A percentile compares a stretch with the other conserved stretches of the same genome.
These are phyloP conservation scores for Sarcomyxa edulis DNA, from an alignment of 768 basidiomycete genomes.

Conservation along the genomic window DNA sequence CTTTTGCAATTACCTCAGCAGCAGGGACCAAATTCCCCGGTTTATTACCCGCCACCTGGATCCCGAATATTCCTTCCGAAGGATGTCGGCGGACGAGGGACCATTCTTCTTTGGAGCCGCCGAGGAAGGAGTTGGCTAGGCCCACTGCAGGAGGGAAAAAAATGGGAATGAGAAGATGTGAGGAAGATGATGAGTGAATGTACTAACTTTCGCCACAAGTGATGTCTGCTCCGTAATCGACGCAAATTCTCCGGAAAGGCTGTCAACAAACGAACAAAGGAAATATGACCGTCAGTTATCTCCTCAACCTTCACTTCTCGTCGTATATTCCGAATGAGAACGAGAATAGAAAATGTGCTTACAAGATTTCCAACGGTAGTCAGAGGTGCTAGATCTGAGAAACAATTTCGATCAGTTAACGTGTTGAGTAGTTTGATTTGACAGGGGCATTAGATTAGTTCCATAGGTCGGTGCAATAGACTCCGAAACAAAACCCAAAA, in stretches of 20 bases:
- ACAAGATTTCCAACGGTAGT: constrained; percentile 96
- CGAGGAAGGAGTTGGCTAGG: constrained; percentile 83
- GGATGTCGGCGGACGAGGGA: constrained; percentile 87
- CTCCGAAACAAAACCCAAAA: too few relatives aligned
- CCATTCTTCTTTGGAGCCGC: constrained; percentile 92
- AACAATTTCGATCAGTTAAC: background rate
- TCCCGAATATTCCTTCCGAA: constrained; percentile 81
- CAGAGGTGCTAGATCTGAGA: constrained; percentile 58
- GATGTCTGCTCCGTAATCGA: constrained; percentile 85
- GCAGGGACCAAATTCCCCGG: constrained; percentile 72
- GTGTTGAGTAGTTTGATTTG: too few relatives aligned
- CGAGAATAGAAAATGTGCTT: constrained; percentile 2
- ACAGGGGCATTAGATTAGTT: too few relatives aligned
- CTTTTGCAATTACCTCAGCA: constrained; percentile 74
- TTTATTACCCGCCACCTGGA: constrained; percentile 90
- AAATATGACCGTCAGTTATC: too few relatives aligned
- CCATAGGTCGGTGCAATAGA: too few relatives aligned
- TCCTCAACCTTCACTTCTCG: too few relatives aligned
- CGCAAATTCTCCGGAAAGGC: constrained; percentile 92
- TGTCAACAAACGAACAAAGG: constrained; percentile 18
- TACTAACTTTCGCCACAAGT: constrained; percentile 87
- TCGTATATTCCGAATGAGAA: constrained; percentile 1
- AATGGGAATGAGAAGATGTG: background rate
- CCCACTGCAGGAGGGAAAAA: constrained; percentile 54
- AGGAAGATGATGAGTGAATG: constrained; percentile 1